Percentiles rank a stretch among this genome's conserved stretches.
Conservation (phyloP, 1,284 basidiomycete species). For the Pseudomicrostroma phylloplanum region DNA sequence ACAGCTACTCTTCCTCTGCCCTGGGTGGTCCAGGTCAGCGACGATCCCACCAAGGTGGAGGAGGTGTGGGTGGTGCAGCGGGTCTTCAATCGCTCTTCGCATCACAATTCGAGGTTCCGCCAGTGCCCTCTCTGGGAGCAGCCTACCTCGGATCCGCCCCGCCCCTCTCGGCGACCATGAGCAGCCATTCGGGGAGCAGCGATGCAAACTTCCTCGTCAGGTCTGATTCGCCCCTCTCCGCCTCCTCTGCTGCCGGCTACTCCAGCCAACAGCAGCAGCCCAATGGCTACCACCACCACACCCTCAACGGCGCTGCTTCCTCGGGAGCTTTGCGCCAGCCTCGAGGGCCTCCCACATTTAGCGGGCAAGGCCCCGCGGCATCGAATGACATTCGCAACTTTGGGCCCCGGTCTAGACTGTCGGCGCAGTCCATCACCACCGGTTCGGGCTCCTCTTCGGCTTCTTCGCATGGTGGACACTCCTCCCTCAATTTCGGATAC, state of each 20-base stretch:
- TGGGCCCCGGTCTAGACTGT: constrained; percentile 10
- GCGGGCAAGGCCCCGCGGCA: constrained; percentile 1
- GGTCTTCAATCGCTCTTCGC: constrained; percentile 38
- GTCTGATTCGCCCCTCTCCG: not conserved
- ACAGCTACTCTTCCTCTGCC: constrained; percentile 22
- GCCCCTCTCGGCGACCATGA: no score
- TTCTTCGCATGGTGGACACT: no score
- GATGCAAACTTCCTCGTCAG: no score
- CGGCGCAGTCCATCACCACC: no score
- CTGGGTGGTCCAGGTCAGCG: constrained; percentile 14
- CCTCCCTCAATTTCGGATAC: no score
- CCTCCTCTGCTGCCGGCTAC: constrained; percentile 7
- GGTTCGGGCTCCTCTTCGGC: no score
- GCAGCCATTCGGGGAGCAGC: no score
- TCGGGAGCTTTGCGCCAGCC: constrained; percentile 25
- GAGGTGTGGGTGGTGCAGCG: constrained; percentile 28
- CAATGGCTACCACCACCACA: not conserved
- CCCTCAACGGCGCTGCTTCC: constrained; percentile 6
- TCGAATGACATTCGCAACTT: constrained; percentile 27
- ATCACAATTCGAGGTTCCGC: constrained; percentile 37
- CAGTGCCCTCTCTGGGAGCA: constrained; percentile 25
- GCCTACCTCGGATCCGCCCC: not conserved
- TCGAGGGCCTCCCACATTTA: constrained; percentile 29
- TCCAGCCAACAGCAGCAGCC: constrained; percentile 10
- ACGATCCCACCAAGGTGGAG: constrained; percentile 48